Conservation (phyloP, 2,329 filamentous ascomycete genomes). For the Ceratocystis alfenasii region DNA sequence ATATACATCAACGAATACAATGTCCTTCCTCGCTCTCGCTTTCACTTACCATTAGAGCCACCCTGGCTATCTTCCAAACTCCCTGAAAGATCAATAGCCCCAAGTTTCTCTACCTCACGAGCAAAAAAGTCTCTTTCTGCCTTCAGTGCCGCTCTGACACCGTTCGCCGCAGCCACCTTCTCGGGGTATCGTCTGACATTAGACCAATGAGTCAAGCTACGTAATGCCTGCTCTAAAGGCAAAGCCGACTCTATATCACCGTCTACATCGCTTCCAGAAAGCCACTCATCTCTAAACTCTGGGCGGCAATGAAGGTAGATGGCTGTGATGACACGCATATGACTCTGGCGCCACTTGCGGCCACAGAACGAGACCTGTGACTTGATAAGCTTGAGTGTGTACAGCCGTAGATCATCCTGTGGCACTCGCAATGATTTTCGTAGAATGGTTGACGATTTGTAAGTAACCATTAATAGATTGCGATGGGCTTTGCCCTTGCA, state of each 20-base stretch:
- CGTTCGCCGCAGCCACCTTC: constrained; percentile 49
- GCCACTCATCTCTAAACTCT: constrained; percentile 89
- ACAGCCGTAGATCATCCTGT: constrained; percentile 74
- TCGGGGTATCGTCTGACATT: constrained; percentile 75
- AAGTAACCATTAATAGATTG: constrained; percentile 84
- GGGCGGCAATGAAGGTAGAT: constrained; percentile 90
- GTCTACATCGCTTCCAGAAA: constrained; percentile 81
- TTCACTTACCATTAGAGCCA: constrained; percentile 10
- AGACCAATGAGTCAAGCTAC: constrained; percentile 88
- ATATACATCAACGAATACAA: background rate
- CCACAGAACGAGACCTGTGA: constrained; percentile 97
- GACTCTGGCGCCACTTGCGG: constrained; percentile 92
- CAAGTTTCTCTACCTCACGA: constrained; percentile 63
- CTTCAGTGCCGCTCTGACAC: constrained; percentile 18
- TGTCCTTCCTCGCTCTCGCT: background rate
- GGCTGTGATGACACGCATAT: constrained; percentile 97
- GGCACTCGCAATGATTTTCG: constrained; percentile 86
- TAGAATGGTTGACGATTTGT: constrained; percentile 86
- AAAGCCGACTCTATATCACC: constrained; percentile 87
- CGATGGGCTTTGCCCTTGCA: constrained; percentile 93
- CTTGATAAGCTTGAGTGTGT: constrained; percentile 97
- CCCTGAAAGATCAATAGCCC: constrained; percentile 29
- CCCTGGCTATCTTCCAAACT: constrained; percentile 15
- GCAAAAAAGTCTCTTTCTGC: constrained; percentile 62
- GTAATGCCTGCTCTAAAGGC: constrained; percentile 79